Base-by-base conservation (phyloP, 1,284 basidiomycete species). In the Quambalaria eucalypti region DNA sequence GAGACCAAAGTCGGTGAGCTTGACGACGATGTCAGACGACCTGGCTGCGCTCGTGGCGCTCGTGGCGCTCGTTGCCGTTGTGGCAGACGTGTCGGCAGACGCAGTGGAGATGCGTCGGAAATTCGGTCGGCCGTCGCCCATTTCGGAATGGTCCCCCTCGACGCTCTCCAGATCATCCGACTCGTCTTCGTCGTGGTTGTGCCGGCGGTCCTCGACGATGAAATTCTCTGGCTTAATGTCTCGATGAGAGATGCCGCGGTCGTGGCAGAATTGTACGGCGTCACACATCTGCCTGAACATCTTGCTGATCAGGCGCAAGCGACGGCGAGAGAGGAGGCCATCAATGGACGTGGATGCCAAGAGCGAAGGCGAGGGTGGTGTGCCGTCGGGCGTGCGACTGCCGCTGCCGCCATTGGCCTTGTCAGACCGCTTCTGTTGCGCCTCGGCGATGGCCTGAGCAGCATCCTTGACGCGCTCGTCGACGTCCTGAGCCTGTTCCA, bases 201-300 rank as follows among this genome's bases (percentile, higher is more conserved):
- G n/a, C n/a, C 72, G 60, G 1, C 61, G 57, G 39, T 74, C 73
- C 55, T 75, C 65, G 52, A 79, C 77, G 59, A 79, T 78, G 53
- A 79, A 78, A 64, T 79, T 79, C 57, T 79, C 78, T 0, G 93
- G 93, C 80, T 98, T 98, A 82, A 98, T 95, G 77, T 98, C 95
- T 59, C 93, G 86, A 76, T 98, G 93, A 73, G 86, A 88, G 55
- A 98, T 87, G 46, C 87, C 87, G 58, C 86, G 85, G 38, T 88
- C 85, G 74, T 98, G 93, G 78, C 93, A 97, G n/a, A 87, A 84
- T 2, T 90, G 88, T 10, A 98, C 91, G 30, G 93, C 91, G 61
- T 93, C 88, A 76, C 95, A 98, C 90, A 98, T 98, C 79, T 98
- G 81, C 80, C 84, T 81, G 78, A 98, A 98, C 95, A 98, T 98